Percentiles rank a stretch among this genome's conserved stretches.
Evolutionary conservation across 441 rosid species (phyloP).

Genomic region (Hura crepitans): DNA sequence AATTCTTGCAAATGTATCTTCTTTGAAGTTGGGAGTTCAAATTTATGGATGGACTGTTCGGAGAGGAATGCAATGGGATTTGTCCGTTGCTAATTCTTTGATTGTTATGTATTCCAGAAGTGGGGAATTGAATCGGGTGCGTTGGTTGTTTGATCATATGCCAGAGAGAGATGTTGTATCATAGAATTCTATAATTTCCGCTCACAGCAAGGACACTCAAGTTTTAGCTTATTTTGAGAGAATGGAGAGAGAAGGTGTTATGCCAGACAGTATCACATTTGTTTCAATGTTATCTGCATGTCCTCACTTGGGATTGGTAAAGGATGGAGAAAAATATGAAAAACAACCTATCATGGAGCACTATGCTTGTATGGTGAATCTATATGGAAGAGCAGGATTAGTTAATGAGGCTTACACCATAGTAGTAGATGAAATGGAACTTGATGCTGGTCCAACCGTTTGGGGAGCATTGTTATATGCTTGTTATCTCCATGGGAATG

Average conservation of each 20-base stretch:
- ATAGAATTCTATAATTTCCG: constrained; percentile 81
- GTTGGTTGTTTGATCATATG: constrained; percentile 62
- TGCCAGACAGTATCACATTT: constrained; percentile 67
- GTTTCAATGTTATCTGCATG: constrained; percentile 65
- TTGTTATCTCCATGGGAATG: constrained; percentile 57
- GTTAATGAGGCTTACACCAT: constrained; percentile 58
- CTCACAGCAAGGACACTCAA: constrained; percentile 42
- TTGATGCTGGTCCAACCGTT: constrained; percentile 69
- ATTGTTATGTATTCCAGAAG: constrained; percentile 47
- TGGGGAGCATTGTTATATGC: constrained; percentile 89
- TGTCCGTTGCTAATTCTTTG: constrained; percentile 60
- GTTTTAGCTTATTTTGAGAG: constrained; percentile 55
- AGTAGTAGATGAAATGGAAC: constrained; percentile 50
- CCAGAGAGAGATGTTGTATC: constrained; percentile 57
- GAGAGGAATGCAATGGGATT: constrained; percentile 51
- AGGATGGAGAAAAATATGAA: constrained; percentile 45
- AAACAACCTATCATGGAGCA: constrained; percentile 62
- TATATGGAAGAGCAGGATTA: constrained; percentile 71
- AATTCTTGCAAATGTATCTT: constrained; percentile 47
- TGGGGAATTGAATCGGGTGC: constrained; percentile 40
- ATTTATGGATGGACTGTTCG: constrained; percentile 70
- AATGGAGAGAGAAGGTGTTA: constrained; percentile 45
- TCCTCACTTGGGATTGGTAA: constrained; percentile 58
- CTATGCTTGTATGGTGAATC: constrained; percentile 78
- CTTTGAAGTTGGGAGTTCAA: constrained; percentile 44